Evolutionary conservation across 129 eudicot genomes (phyloP), one percentile per base, ranked within the genome.

Genomic region (Chrysanthemum lavandulifolium): DNA sequence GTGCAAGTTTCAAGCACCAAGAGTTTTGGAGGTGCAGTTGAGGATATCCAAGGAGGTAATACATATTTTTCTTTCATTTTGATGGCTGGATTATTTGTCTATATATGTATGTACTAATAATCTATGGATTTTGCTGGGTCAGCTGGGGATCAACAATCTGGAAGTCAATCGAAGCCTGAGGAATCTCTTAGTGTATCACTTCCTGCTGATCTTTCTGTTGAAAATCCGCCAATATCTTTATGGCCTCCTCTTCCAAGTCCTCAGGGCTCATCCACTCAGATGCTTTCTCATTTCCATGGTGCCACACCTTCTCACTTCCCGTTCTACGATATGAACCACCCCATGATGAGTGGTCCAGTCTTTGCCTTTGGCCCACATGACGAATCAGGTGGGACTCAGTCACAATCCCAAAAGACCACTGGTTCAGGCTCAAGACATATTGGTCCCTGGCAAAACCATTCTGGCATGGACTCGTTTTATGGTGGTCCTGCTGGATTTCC

Each of bases 141-240:
- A 75, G 64, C 77, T 13, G 82, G 71, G 45, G 95, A 90, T 79
- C 92, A 84, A 75, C 89, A 79, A 67, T 61, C 86, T 4, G 84
- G 80, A 71, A 86, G 77, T 81, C 96, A 82, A 71, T 79, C 97
- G 10, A 89, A 82, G 74, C 81, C 81, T 33, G 99, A 94, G 48
- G 99, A 94, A 61, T 74, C 84, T 60, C 77, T 94, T 27, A 88
- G 80, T 76, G 99, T 94, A 33, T 90, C 99, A 55, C 93, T 94
- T 70, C 99, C 99, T 19, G 99, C 99, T 6, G 99, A 94, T 83
- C 94, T 94, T 7, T 90, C 97, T 40, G 94, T 94, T 62, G 99
- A 94, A 73, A 94, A 89, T 40, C 95, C 96, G 2, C 93, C 97
- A 15, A 88, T 94, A 48, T 90, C 97, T 51, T 74, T 88, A 29